Base-by-base conservation (phyloP, 2,329 filamentous ascomycete species). In the Monosporascus sp. region DNA sequence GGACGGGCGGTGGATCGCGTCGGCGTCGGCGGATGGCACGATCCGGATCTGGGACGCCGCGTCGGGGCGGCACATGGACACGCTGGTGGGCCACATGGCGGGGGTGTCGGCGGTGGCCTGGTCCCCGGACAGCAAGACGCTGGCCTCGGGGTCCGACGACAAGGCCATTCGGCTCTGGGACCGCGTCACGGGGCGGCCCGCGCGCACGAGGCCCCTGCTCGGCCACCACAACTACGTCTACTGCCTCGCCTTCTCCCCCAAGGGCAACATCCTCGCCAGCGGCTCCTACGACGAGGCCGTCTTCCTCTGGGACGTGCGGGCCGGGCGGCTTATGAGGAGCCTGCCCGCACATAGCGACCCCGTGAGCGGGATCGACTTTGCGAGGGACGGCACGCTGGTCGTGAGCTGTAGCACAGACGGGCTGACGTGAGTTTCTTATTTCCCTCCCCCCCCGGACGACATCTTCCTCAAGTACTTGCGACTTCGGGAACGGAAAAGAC, bases 191-290 rank as follows among this genome's bases (percentile, higher is more conserved):
- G 81, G 81, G 0, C 73, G 79, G 7, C 80, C 81, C 16, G 79
- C 78, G 54, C 76, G 78, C 27, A 75, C 76, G 61, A 75, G 76
- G 2, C 81, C 84, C 5, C 77, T 97, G 60, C 79, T 88, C 24
- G 93, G 94, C 2, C 94, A 99, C 65, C 91, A 97, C 71, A 97
- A 95, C 72, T 97, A 97, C 71, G 87, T 99, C 34, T 96, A 96
- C 72, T 91, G 88, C 49, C 78, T 99, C 36, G 91, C 92, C 6
- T 97, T 97, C 71, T 93, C 90, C n/a, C 94, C 94, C 2, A 97
- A 97, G 70, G 94, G 94, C 24, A 99, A 99, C 67, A 96, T 97
- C 67, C 82, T 99, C 36, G 94, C 92, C 17, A 95, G 90, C 60
- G 94, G 94, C 14, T 95, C 90, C 59, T 97, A 97, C 72, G 94